These are phyloP conservation scores for Tetraselmis striata DNA, from an alignment of 139 green algal species.

Conservation along the genomic window DNA sequence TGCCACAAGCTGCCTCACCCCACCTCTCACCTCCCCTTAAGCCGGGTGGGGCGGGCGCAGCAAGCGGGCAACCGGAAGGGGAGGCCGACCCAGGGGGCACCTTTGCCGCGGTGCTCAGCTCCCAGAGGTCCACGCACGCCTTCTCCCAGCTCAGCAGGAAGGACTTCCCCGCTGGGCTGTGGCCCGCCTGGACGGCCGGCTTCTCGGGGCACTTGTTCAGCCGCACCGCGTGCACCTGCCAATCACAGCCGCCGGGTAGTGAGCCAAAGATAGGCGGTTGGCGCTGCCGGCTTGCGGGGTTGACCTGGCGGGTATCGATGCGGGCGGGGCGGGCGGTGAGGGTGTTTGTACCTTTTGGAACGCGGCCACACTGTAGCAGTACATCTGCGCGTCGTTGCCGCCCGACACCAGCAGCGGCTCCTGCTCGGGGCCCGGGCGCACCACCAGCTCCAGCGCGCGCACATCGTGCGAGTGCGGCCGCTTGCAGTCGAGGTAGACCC, in stretches of 20 bases:
- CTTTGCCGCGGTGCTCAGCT: background rate
- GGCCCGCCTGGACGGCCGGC: background rate
- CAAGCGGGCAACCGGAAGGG: no score
- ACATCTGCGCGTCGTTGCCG: constrained; percentile 68
- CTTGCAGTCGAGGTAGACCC: constrained; percentile 70
- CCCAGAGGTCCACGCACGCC: background rate
- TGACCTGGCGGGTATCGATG: no score
- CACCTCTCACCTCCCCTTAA: no score
- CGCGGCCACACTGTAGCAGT: background rate
- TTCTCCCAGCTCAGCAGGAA: background rate
- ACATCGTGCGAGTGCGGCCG: constrained; percentile 84
- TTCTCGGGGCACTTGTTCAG: background rate
- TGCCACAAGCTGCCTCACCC: no score
- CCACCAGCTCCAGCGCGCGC: constrained; percentile 39
- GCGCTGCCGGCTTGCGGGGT: no score
- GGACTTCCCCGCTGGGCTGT: background rate
- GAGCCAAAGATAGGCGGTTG: no score
- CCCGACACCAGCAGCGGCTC: constrained; percentile 59
- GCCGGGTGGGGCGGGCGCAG: no score
- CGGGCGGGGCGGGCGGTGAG: no score
- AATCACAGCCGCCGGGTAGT: no score
- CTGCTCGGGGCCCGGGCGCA: background rate
- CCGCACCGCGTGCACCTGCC: background rate
- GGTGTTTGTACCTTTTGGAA: background rate
- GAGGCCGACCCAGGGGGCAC: background rate